Evolutionary conservation across 176 grass and related monocot species (phyloP), one percentile per base, ranked within the genome.

Genomic region (Carex myosuroides): DNA sequence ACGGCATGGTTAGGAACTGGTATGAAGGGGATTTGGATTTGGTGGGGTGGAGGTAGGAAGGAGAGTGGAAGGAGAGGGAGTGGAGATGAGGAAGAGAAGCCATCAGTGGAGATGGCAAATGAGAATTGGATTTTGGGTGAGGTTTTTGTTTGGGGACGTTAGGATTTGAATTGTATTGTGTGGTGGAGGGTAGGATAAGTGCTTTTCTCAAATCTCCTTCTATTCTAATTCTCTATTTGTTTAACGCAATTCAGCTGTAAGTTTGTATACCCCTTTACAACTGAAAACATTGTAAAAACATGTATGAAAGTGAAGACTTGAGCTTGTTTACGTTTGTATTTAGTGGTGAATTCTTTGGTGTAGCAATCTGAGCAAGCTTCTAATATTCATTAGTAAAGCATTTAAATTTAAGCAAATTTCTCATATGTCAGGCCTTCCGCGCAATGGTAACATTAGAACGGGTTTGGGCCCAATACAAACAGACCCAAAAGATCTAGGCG

Each of bases 101-200:
- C 87, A 85, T 89, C 14, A 55, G 22, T 42, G 39, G 30, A 26
- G 68, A 66, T 71, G 24, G 42, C 13, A 22, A 74, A 74, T 29
- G 20, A 37, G 10, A 39, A 64, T 13, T 37, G 58, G 29, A 62
- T 26, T 13, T 88, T 85, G 87, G 74, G 22, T 77, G 14, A 57
- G 60, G 78, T 57, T 21, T 57, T 20, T 50, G 9, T 48, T 69
- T 62, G 60, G 46, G 22, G 52, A 59, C 75, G 81, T 85, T 85
- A 79, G 64, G 83, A 74, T 80, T 85, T 85, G 58, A 69, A 85
- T 85, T 73, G 82, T 81, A 81, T 85, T 73, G 82, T 85, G 87
- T 89, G 87, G 83, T 85, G 52, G 72, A 74, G 87, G 82, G 13
- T 48, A 29, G 79, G 78, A 87, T 74, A 73, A 59, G 63, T 69